Base-by-base conservation (phyloP, 257 asterid genomes). In the Penstemon eatonii region DNA sequence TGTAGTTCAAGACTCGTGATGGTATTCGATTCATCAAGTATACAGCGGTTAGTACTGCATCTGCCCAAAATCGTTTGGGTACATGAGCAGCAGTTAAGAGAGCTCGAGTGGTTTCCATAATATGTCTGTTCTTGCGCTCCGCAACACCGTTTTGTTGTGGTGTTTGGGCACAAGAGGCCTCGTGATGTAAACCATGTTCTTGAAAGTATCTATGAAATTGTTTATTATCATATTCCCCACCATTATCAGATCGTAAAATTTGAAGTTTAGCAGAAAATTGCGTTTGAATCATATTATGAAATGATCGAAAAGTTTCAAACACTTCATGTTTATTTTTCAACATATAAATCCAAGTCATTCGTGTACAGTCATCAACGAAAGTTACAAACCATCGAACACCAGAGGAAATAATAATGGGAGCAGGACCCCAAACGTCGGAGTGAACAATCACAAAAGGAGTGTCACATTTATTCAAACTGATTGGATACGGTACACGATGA, bases 91-190 rank as follows among this genome's bases (percentile, higher is more conserved):
- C 65, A 4, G 12, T 56, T 5, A 68, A 11, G 4, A 68, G 45
- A 0, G 68, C 44, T 5, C 57, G 33, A 19, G 68, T 5, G 1
- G 41, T 63, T n/a, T 65, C 59, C 1, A 63, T 3, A 19, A 55
- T 55, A n/a, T 55, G 45, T 2, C 55, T 40, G 4, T 67, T 56
- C 18, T 67, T 67, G 7, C 43, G 10, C 19, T 67, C 54, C 0
- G 18, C 42, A 4, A 55, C 63, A 15, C 72, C 72, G 12, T 53
- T 67, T 55, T 67, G 63, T 33, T 67, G 33, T 0, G 64, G 63
- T 4, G 54, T 52, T 15, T 67, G 11, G 1, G 39, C 4, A 2
- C 64, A 67, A 3, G 72, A 4, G 7, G 71, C 42, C 13, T 66
- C 62, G 52, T 66, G 63, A 19, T 12, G 3, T 4, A 66, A 12